These are phyloP conservation scores for Emericellopsis atlantica DNA, from an alignment of 2,329 filamentous ascomycete genomes.

Conservation along the genomic window DNA sequence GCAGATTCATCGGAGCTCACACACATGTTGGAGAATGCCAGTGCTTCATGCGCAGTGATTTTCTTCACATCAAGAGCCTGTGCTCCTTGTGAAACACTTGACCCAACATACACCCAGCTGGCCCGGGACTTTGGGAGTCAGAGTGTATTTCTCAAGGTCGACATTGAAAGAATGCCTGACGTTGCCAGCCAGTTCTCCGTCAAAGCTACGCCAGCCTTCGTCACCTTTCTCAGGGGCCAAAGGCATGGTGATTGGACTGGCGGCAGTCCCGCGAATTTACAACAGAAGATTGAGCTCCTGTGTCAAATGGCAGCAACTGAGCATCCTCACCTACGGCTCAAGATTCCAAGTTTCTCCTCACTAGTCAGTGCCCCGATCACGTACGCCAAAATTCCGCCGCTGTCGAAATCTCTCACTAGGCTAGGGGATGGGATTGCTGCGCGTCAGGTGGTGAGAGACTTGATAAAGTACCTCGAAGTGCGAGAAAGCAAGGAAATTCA, in stretches of 20 bases:
- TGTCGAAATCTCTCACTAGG: slow-evolving; percentile 71
- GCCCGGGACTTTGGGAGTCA: slow-evolving; percentile 59
- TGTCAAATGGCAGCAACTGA: slow-evolving; percentile 54
- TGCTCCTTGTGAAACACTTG: slow-evolving; percentile 69
- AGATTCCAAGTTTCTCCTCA: slow-evolving; percentile 56
- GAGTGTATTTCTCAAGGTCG: slow-evolving; percentile 69
- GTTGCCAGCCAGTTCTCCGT: slow-evolving; percentile 55
- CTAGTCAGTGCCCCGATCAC: slow-evolving; percentile 52
- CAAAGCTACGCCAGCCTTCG: slow-evolving; percentile 74
- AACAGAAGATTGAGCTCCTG: slow-evolving; percentile 60
- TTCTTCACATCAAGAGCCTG: slow-evolving; percentile 92
- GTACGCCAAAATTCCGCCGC: slow-evolving; percentile 67
- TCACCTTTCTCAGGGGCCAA: slow-evolving; percentile 67
- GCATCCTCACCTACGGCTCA: slow-evolving; percentile 63
- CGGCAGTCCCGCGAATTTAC: slow-evolving; percentile 55
- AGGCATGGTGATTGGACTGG: slow-evolving; percentile 74
- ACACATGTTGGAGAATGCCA: slow-evolving; percentile 38
- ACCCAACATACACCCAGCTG: slow-evolving; percentile 70
- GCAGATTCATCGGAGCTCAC: slow-evolving; percentile 26
- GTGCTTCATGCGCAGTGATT: slow-evolving; percentile 60
- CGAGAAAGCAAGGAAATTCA: slow-evolving; percentile 44
- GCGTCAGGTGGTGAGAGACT: slow-evolving; percentile 44
- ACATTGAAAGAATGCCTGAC: slow-evolving; percentile 49
- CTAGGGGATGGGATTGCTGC: slow-evolving; percentile 49
- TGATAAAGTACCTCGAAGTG: slow-evolving; percentile 60